Percentiles rank a stretch among this genome's conserved stretches.
These are phyloP conservation scores for Dothiorella sarmentorum DNA, from an alignment of 2,329 filamentous ascomycete genomes.

Conservation along the genomic window DNA sequence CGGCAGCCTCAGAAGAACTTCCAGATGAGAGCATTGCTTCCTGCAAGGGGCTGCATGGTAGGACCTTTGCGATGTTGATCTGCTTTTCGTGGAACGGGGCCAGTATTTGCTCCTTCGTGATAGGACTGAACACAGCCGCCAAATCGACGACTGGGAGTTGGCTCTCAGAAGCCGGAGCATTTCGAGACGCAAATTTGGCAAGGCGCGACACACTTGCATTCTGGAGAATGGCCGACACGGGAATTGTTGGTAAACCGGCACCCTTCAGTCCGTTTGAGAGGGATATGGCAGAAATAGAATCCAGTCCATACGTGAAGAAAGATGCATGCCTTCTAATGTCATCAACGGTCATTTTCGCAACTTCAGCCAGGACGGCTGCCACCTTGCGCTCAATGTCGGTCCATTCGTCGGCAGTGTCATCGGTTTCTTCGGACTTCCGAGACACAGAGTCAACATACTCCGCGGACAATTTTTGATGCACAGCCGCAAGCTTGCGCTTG, in stretches of 20 bases:
- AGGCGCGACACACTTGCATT: slow-evolving; percentile 65
- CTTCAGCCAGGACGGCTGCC: slow-evolving; percentile 51
- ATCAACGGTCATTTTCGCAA: slow-evolving; percentile 45
- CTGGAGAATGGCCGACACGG: slow-evolving; percentile 68
- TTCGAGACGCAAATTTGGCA: slow-evolving; percentile 27
- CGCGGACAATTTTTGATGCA: slow-evolving; percentile 48
- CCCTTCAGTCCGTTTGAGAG: slow-evolving; percentile 58
- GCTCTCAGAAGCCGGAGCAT: neutral
- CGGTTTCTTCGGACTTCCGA: slow-evolving; percentile 30
- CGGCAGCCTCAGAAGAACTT: slow-evolving; percentile 40
- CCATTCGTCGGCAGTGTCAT: slow-evolving; percentile 46
- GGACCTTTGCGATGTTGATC: slow-evolving; percentile 51
- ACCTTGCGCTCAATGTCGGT: slow-evolving; percentile 56
- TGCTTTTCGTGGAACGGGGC: slow-evolving; percentile 30
- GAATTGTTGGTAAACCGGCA: slow-evolving; percentile 47
- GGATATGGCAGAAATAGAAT: slow-evolving; percentile 77
- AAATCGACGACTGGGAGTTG: neutral
- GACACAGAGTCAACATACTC: slow-evolving; percentile 45
- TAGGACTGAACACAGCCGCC: slow-evolving; percentile 21
- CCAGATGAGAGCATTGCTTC: slow-evolving; percentile 75
- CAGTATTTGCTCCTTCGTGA: neutral
- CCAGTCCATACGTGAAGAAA: slow-evolving; percentile 73
- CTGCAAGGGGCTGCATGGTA: slow-evolving; percentile 84
- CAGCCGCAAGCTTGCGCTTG: slow-evolving; percentile 48
- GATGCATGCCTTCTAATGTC: slow-evolving; percentile 64